Evolutionary conservation across 2,329 filamentous ascomycete species (phyloP).

Genomic region (Pseudogymnoascus sp.): DNA sequence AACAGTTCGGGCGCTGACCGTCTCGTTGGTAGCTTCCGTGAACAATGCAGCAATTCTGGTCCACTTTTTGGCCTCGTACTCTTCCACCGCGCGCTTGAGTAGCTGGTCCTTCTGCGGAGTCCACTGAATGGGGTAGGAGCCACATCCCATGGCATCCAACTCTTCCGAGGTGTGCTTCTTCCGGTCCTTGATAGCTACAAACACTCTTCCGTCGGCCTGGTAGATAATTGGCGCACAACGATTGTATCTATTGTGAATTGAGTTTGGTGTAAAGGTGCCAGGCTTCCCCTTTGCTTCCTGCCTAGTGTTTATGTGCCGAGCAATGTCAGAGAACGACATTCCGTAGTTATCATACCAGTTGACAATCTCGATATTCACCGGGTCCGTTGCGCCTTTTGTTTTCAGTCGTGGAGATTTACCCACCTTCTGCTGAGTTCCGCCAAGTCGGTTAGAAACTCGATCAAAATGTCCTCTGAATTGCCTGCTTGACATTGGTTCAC

Average conservation of each 20-base stretch:
- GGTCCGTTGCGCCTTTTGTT: slow-evolving; percentile 24
- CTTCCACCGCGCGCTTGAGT: slow-evolving; percentile 8
- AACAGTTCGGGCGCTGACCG: slow-evolving; percentile 10
- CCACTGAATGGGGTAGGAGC: slow-evolving; percentile 12
- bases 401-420: neutral
- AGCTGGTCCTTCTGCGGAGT: slow-evolving; percentile 17
- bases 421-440: neutral
- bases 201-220: slow-evolving; percentile 21
- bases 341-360: slow-evolving; percentile 22
- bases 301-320: slow-evolving; percentile 18
- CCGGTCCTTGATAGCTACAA: slow-evolving; percentile 19
- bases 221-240: slow-evolving; percentile 28
- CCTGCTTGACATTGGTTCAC: neutral
- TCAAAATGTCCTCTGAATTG: neutral
- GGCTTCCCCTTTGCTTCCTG: slow-evolving; percentile 17
- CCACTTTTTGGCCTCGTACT: slow-evolving; percentile 22
- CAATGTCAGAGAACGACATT: slow-evolving; percentile 21
- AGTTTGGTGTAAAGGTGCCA: slow-evolving; percentile 20
- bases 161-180: slow-evolving; percentile 8
- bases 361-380: slow-evolving; percentile 28
- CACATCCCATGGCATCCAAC: slow-evolving; percentile 7
- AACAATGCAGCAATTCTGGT: slow-evolving; percentile 16
- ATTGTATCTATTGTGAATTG: slow-evolving; percentile 25
- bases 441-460: neutral
- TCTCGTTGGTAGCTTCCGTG: slow-evolving; percentile 14